Evolutionary conservation across 495 filamentous ascomycete species (phyloP).

Genomic region (Penicillium paradoxum): DNA sequence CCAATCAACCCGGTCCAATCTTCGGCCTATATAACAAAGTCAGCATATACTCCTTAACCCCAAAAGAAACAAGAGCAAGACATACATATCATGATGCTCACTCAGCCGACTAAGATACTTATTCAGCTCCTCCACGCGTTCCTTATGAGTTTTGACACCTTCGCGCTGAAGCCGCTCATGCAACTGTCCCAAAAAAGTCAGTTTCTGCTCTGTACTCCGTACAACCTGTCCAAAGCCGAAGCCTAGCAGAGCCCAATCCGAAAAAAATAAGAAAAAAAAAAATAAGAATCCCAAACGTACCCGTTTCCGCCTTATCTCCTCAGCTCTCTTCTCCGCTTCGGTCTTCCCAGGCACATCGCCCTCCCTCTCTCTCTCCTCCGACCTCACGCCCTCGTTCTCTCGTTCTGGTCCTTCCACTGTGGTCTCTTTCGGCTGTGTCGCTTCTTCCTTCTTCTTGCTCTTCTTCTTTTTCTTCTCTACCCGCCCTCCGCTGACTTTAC

Average conservation of each 20-base stretch:
- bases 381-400: constrained; percentile 3
- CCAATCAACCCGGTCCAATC: constrained; percentile 64
- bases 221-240: constrained; percentile 6
- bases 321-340: constrained; percentile 74
- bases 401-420: neutral
- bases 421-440: neutral
- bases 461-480: constrained; percentile 57
- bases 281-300: constrained; percentile 45
- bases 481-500: constrained; percentile 47
- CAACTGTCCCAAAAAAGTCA: constrained; percentile 33
- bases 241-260: no score
- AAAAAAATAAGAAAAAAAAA: no score
- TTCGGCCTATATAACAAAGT: constrained; percentile 49
- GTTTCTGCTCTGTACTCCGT: neutral
- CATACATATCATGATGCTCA: constrained; percentile 95
- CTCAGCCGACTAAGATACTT: constrained; percentile 85
- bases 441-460: constrained; percentile 42
- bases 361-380: constrained; percentile 1
- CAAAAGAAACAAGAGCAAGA: constrained; percentile 13
- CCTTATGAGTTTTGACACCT: constrained; percentile 91
- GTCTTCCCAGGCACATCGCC: constrained; percentile 55
- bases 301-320: constrained; percentile 73
- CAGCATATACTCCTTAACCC: constrained; percentile 3
- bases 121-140: constrained; percentile 93
- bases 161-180: constrained; percentile 75